A percentile compares a stretch with the other conserved stretches of the same genome.
phyloP scores from a whole-genome alignment of 306 rosid genomes.

The Cicer cuneatum region DNA sequence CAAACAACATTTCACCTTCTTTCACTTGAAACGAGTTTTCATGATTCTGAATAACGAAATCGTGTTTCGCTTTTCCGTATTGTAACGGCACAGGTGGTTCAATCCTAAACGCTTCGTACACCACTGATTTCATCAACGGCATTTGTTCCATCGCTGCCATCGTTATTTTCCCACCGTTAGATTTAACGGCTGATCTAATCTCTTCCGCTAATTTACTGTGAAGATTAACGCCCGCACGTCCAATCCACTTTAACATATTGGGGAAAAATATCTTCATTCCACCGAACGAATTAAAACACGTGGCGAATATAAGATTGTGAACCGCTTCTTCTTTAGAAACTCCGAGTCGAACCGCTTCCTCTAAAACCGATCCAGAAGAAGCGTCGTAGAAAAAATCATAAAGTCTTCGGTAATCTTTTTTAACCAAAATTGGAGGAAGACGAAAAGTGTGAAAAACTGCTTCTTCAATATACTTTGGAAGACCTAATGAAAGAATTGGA shows the following conservation, averaged over 20 bases:
- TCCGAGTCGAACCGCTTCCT: conserved; percentile 78
- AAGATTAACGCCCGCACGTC: conserved; percentile 65
- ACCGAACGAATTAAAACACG: conserved; percentile 84
- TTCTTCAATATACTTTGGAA: conserved; percentile 72
- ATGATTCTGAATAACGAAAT: conserved; percentile 76
- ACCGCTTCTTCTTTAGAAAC: conserved; percentile 83
- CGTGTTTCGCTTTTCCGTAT: conserved; percentile 76
- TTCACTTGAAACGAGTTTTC: conserved; percentile 73
- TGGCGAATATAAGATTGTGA: conserved; percentile 82
- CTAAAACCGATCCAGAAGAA: conserved; percentile 55
- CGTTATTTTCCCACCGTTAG: conserved; percentile 69
- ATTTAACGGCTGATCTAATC: conserved; percentile 61
- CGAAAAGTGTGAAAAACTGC: conserved; percentile 60
- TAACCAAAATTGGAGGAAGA: conserved; percentile 63
- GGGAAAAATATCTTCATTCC: conserved; percentile 83
- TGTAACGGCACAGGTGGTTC: conserved; percentile 88
- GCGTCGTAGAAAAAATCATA: conserved; percentile 78
- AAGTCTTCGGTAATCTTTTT: conserved; percentile 67
- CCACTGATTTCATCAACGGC: conserved; percentile 86
- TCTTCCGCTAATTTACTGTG: conserved; percentile 70
- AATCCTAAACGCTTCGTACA: conserved; percentile 74
- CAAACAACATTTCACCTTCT: conserved; percentile 79
- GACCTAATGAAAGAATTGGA: conserved; percentile 68
- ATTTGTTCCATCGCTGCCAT: conserved; percentile 75
- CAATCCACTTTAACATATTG: conserved; percentile 63